Evolutionary conservation across 1,284 basidiomycete genomes (phyloP), one percentile per base, ranked within the genome.

Genomic region (Exobasidium cylindrosporum): DNA sequence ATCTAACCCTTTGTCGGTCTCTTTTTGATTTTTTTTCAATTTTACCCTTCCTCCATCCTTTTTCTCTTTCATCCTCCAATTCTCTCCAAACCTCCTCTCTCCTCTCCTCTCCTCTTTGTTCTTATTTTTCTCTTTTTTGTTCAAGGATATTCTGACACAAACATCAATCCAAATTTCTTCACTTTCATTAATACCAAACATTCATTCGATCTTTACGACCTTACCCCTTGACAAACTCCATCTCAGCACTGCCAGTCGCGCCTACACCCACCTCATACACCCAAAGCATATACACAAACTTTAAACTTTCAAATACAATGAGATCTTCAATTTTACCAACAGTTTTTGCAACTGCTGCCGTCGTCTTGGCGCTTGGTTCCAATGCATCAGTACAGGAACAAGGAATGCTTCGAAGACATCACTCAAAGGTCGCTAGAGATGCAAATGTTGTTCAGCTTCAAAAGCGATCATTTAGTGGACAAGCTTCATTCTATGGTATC

Each of bases 401-500:
- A 40, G 35, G 10, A 10, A 17, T 40, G 35, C 17, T 29, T 2
- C 26, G 53, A 23, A 21, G 53, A 26, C 53, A 55, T 55, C 53
- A 55, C 53, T 21, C 40, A n/a, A 55, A 55, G 30, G 30, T 44
- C 13, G 24, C 21, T 14, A 21, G 30, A 3, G 47, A 50, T 50
- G 35, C 35, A 40, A 40, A 40, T 17, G 35, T 40, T 40, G 35
- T 17, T 40, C 21, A 54, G 35, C 30, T 69, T 60, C 56, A 59
- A 52, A 71, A 67, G 60, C 69, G 66, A 43, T 63, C 60, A 28
- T 62, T n/a, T 23, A 58, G 52, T 31, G 73, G 73, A 23, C 60
- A 64, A 60, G 74, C 73, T 47, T 75, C 74, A 57, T 76, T 63
- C 66, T 76, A 76, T 69, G 64, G 62, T 43, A 68, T 70, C 29